Base-by-base conservation (phyloP, 306 rosid genomes). In the Chamaecrista fasciculata region DNA sequence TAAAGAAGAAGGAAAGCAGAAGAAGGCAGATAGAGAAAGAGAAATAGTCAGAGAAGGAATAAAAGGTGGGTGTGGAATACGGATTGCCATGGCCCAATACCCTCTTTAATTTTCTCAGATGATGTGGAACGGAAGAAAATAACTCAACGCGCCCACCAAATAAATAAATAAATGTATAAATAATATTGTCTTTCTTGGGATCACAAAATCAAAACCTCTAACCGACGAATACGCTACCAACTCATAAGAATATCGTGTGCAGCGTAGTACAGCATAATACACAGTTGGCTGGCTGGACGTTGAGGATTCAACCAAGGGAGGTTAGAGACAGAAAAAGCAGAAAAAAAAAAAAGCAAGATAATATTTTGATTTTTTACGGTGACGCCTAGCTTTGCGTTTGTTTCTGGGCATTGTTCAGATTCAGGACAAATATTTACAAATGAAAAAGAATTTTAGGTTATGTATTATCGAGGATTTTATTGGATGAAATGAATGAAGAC, bases 31-130 rank as follows among this genome's bases (percentile, higher is more conserved):
- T n/a, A n/a, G 5, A 29, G 43, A 73, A 49, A 69, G 60, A 75
- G 82, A 69, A 62, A 23, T 66, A 25, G 67, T 69, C 75, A 82
- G 71, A 52, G 62, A 71, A 73, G 66, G 82, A 78, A 82, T 79
- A 86, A 88, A 78, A 82, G 87, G 92, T 90, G 73, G 97, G 86
- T 82, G 89, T 71, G 76, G 75, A 80, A 82, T 82, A 80, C 74
- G 87, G 86, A 87, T 79, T 76, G 87, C 84, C 89, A 77, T 80
- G 94, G 87, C 91, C 96, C 97, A 86, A 36, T 59, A 74, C 79
- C 87, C 76, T 79, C 86, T 77, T 79, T 81, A 77, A 63, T 72
- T 68, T 49, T 49, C 58, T 76, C 64, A 46, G 19, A 47, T 51
- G 43, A 61, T 31, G 69, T 26, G 14, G 48, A 73, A 56, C 40